Evolutionary conservation across 257 asterid species (phyloP).

Genomic region (Petunia secreta): DNA sequence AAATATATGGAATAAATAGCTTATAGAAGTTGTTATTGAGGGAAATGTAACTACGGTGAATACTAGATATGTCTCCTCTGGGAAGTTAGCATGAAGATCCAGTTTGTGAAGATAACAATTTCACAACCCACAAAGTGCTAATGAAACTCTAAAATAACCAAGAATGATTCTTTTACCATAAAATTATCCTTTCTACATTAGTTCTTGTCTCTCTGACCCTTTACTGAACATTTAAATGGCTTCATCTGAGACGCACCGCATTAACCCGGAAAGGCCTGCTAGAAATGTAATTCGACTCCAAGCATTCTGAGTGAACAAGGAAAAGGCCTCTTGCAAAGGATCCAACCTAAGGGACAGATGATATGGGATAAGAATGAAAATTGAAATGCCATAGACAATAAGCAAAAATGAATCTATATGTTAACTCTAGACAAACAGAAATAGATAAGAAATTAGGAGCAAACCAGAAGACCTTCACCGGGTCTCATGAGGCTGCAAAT

Average conservation of each 20-base stretch:
- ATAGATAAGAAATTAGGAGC: conserved; percentile 28
- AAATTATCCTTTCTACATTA: background rate
- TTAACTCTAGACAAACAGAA: background rate
- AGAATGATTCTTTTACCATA: background rate
- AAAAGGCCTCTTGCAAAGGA: conserved; percentile 95
- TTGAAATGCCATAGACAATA: background rate
- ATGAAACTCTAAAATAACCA: background rate
- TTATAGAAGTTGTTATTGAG: background rate
- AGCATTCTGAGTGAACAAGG: conserved; percentile 91
- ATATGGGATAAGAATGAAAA: conserved; percentile 16
- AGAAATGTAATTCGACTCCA: conserved; percentile 84
- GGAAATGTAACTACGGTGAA: background rate
- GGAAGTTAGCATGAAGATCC: conserved; percentile 5
- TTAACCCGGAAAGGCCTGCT: conserved; percentile 97
- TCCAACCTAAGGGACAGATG: conserved; percentile 60
- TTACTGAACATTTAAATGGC: conserved; percentile 13
- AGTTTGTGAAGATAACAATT: conserved; percentile 13
- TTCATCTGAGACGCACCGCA: conserved; percentile 60
- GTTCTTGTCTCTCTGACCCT: background rate
- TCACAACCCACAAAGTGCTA: background rate
- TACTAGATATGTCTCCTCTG: background rate
- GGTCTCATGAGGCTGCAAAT: conserved; percentile 92
- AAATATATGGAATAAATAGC: background rate
- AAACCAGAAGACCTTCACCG: conserved; percentile 97
- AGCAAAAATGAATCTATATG: background rate